Evolutionary conservation across 1,284 basidiomycete species (phyloP).

Genomic region (Puccinia polysora): DNA sequence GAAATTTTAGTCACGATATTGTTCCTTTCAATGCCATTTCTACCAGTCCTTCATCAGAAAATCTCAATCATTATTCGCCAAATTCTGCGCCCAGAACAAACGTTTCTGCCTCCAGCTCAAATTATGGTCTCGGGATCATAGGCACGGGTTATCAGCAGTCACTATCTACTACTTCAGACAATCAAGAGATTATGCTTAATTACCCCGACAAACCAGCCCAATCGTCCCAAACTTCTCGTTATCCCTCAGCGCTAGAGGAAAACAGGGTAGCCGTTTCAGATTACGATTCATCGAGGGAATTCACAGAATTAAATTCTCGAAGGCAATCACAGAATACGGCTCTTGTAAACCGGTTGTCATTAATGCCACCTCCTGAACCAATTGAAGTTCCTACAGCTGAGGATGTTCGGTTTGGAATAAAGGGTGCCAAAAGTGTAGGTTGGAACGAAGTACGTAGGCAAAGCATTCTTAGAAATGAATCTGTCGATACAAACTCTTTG

Average conservation of each 20-base stretch:
- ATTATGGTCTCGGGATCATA: background rate
- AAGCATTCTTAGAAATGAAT: background rate
- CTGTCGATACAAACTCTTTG: background rate
- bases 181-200: conserved; percentile 3
- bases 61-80: conserved; percentile 14
- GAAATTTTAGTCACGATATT: background rate
- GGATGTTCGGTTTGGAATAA: conserved; percentile 44
- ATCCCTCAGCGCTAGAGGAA: conserved; percentile 3
- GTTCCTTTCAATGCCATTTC: background rate
- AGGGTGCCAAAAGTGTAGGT: conserved; percentile 37
- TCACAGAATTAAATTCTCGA: no score
- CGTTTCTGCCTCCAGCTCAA: background rate
- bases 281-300: conserved; percentile 13
- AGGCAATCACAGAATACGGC: background rate
- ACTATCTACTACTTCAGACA: background rate
- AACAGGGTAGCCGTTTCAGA: no score
- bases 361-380: conserved; percentile 39
- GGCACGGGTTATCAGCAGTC: background rate
- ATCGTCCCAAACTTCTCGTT: background rate
- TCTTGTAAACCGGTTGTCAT: conserved; percentile 9
- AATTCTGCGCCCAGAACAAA: background rate
- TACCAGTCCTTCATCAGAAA: background rate
- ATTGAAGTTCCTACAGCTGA: conserved; percentile 43
- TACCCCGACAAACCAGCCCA: background rate
- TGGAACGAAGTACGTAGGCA: conserved; percentile 40